A percentile compares a stretch with the other conserved stretches of the same genome.
Conservation (phyloP, 768 basidiomycete genomes). For the Gyrodon lividus region DNA sequence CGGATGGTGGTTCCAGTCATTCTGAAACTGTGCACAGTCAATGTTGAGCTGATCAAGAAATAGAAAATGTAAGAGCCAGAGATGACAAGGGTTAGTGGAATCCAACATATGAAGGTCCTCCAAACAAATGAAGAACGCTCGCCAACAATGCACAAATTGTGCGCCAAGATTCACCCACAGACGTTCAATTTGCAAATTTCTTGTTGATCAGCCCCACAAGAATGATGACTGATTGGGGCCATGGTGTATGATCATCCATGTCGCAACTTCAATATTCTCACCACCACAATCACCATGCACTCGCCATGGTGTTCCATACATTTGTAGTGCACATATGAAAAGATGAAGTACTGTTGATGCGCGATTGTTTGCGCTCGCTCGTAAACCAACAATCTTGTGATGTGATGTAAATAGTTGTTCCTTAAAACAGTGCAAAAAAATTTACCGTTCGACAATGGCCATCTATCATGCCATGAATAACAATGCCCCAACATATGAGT, state of each 20-base stretch:
- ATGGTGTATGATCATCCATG: conserved; percentile 26
- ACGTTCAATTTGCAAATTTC: conserved; percentile 44
- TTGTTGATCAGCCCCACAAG: conserved; percentile 37
- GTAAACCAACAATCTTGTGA: conserved; percentile 18
- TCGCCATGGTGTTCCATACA: conserved; percentile 21
- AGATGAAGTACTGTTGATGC: conserved; percentile 23
- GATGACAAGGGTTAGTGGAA: conserved; percentile 28
- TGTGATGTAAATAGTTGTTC: not conserved
- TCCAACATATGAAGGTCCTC: conserved; percentile 38
- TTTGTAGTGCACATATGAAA: conserved; percentile 15
- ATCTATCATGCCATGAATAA: conserved; percentile 29
- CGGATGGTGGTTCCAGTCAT: too few species aligned
- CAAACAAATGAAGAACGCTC: conserved; percentile 39
- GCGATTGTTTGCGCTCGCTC: conserved; percentile 26
- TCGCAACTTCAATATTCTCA: conserved; percentile 29
- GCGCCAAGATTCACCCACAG: conserved; percentile 45
- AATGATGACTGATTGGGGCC: conserved; percentile 26
- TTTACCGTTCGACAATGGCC: conserved; percentile 29
- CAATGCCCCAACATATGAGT: conserved; percentile 23
- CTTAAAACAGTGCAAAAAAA: not conserved
- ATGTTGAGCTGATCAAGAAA: conserved; percentile 39
- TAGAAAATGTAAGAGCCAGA: conserved; percentile 44
- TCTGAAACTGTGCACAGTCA: conserved; percentile 36
- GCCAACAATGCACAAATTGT: conserved; percentile 41
- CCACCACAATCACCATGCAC: conserved; percentile 29